Evolutionary conservation across 495 filamentous ascomycete species (phyloP).

Genomic region (Hyaloscypha bicolor): DNA sequence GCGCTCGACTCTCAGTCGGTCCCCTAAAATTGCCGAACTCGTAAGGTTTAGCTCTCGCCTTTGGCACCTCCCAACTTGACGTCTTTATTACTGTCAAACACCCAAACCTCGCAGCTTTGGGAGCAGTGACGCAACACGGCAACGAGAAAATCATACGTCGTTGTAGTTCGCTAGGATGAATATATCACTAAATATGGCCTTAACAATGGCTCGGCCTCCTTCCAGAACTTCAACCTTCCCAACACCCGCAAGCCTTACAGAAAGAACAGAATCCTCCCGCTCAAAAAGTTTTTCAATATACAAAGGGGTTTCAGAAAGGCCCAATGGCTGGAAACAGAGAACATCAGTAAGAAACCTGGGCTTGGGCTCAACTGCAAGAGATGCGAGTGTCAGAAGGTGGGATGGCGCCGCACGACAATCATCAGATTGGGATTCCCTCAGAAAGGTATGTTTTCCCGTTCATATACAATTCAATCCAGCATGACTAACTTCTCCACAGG

Average conservation of each 20-base stretch:
- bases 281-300: conserved; percentile 23
- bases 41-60: not conserved
- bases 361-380: conserved; percentile 22
- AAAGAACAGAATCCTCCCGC: not conserved
- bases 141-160: not conserved
- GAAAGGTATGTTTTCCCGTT: conserved; percentile 44
- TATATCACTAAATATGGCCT: conserved; percentile 19
- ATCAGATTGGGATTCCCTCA: conserved; percentile 53
- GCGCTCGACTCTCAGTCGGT: not conserved
- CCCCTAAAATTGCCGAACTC: not conserved
- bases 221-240: conserved; percentile 3
- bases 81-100: conserved; percentile 20
- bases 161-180: not conserved
- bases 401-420: conserved; percentile 54
- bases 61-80: conserved; percentile 16
- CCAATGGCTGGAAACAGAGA: conserved; percentile 23
- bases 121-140: not conserved
- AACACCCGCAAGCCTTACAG: not conserved
- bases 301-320: conserved; percentile 23
- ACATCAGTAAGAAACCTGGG: conserved; percentile 15
- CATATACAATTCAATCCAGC: not conserved
- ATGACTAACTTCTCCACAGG: conserved; percentile 38
- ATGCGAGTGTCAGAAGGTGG: conserved; percentile 50
- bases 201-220: conserved; percentile 19
- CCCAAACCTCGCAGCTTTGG: not conserved